These are phyloP conservation scores for Penicillium malachiteum DNA, from an alignment of 495 filamentous ascomycete species.

Conservation along the genomic window DNA sequence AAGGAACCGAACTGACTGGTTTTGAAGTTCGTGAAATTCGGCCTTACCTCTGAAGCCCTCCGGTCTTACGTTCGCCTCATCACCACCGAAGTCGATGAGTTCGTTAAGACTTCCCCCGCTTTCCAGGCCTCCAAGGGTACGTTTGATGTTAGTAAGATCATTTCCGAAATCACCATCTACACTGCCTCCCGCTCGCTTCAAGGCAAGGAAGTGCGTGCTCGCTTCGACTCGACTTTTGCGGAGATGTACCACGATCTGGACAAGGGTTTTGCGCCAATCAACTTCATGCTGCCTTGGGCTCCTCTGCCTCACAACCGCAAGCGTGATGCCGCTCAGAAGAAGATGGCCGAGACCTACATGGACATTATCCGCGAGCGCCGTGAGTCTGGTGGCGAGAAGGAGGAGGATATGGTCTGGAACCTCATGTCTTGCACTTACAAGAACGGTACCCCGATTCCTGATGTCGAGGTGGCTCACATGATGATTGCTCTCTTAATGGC, in stretches of 20 bases:
- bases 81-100: slow-evolving; percentile 51
- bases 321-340: slow-evolving; percentile 56
- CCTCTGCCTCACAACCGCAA: slow-evolving; percentile 63
- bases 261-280: slow-evolving; percentile 63
- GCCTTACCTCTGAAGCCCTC: slow-evolving; percentile 61
- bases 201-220: slow-evolving; percentile 62
- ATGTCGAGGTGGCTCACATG: slow-evolving; percentile 63
- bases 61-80: slow-evolving; percentile 61
- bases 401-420: slow-evolving; percentile 69
- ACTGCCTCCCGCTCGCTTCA: slow-evolving; percentile 66
- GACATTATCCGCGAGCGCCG: slow-evolving; percentile 58
- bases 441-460: slow-evolving; percentile 58
- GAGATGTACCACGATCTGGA: slow-evolving; percentile 66
- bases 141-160: slow-evolving; percentile 52
- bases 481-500: slow-evolving; percentile 70
- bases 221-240: slow-evolving; percentile 61
- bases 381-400: slow-evolving; percentile 45
- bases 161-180: slow-evolving; percentile 64
- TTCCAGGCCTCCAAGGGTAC: slow-evolving; percentile 49
- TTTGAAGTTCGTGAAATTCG: slow-evolving; percentile 63
- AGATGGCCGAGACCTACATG: slow-evolving; percentile 59
- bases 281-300: slow-evolving; percentile 64
- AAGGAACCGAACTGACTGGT: slow-evolving; percentile 7
- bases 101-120: slow-evolving; percentile 42
- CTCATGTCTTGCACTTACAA: slow-evolving; percentile 65